phyloP scores from a whole-genome alignment of 1,284 basidiomycete genomes.

The Heterobasidion irregulare region DNA sequence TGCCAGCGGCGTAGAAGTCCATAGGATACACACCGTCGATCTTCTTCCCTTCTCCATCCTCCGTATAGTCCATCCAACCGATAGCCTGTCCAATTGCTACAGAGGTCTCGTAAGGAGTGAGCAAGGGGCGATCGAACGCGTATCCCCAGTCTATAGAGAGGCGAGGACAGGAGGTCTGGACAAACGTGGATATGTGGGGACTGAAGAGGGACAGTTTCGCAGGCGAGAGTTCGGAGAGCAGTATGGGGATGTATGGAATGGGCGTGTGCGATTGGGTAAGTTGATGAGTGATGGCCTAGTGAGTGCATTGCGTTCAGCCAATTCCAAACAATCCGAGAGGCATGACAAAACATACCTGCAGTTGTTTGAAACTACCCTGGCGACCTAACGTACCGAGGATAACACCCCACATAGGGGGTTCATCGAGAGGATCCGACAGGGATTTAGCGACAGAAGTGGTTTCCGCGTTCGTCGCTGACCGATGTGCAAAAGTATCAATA shows the following conservation, averaged over 20 bases:
- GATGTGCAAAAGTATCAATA: constrained; percentile 29
- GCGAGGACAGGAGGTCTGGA: constrained; percentile 94
- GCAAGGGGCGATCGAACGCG: constrained; percentile 83
- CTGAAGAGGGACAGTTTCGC: constrained; percentile 86
- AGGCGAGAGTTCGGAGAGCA: constrained; percentile 94
- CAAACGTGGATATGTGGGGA: constrained; percentile 77
- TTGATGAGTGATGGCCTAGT: constrained; percentile 72
- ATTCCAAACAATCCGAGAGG: not conserved
- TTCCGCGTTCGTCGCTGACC: not conserved
- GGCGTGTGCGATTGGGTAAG: constrained; percentile 40
- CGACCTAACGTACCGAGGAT: constrained; percentile 92
- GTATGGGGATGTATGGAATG: constrained; percentile 81
- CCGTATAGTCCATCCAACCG: constrained; percentile 50
- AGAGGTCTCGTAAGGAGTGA: constrained; percentile 92
- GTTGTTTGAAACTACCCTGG: constrained; percentile 88
- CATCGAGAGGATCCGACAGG: constrained; percentile 4
- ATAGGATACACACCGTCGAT: constrained; percentile 70
- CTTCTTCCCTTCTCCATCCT: constrained; percentile 18
- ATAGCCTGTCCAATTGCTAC: constrained; percentile 73
- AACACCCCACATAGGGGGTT: constrained; percentile 73
- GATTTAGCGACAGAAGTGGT: not conserved
- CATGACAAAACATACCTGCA: constrained; percentile 44
- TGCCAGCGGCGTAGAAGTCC: constrained; percentile 90
- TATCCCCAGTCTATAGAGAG: constrained; percentile 98
- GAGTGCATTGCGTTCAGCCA: constrained; percentile 3